A percentile compares a stretch with the other conserved stretches of the same genome.
These are phyloP conservation scores for Aphanomyces cochlioides DNA, from an alignment of 352 stramenopile species.

Conservation along the genomic window DNA sequence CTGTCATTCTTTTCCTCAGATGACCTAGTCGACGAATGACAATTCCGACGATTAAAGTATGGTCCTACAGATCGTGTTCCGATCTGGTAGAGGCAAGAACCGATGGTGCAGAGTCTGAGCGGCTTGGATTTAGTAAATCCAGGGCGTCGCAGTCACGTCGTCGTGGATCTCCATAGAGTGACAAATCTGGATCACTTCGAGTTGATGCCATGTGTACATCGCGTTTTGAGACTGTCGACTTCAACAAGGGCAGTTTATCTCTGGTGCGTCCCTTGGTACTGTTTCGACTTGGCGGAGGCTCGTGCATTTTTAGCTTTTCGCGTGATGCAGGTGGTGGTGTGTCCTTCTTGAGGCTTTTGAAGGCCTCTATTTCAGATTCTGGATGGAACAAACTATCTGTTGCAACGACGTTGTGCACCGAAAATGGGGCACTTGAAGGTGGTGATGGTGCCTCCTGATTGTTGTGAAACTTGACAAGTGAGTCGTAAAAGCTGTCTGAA, in stretches of 20 bases:
- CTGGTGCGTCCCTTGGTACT: not conserved
- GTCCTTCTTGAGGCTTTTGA: slow-evolving; percentile 45
- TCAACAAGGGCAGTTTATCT: slow-evolving; percentile 6
- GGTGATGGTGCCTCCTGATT: slow-evolving; percentile 15
- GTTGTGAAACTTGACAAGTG: not conserved
- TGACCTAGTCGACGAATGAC: too few species aligned
- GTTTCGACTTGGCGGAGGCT: slow-evolving; percentile 11
- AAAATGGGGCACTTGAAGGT: slow-evolving; percentile 15
- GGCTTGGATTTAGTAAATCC: slow-evolving; percentile 39
- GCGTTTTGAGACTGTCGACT: slow-evolving; percentile 2
- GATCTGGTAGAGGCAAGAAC: not conserved
- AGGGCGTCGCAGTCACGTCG: slow-evolving; percentile 47
- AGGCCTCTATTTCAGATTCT: slow-evolving; percentile 67
- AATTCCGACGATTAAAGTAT: slow-evolving; percentile 30
- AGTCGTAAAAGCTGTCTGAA: slow-evolving; percentile 15
- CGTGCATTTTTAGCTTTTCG: not conserved
- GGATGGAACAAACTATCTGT: slow-evolving; percentile 72
- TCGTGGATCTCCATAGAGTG: slow-evolving; percentile 38
- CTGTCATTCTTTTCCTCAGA: too few species aligned
- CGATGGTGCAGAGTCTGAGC: slow-evolving; percentile 19
- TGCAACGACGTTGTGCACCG: slow-evolving; percentile 28
- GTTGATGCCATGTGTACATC: slow-evolving; percentile 35
- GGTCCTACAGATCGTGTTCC: too few species aligned
- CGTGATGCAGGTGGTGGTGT: not conserved
- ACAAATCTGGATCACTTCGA: slow-evolving; percentile 57